Conservation (phyloP, 2,329 filamentous ascomycete species). For the Penicillium aurantiogriseum region DNA sequence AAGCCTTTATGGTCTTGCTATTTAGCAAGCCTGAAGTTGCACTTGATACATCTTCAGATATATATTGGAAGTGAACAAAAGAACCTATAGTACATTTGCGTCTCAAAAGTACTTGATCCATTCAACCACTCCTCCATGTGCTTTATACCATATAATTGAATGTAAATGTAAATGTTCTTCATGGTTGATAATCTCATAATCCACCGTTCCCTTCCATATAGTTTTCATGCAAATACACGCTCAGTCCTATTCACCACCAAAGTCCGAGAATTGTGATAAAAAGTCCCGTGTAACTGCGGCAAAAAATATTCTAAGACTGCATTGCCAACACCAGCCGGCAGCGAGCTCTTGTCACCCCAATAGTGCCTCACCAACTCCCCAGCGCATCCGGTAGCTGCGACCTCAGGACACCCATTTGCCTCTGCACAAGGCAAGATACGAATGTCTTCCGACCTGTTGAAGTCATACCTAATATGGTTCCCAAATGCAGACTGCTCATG, state of each 20-base stretch:
- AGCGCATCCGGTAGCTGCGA: conserved; percentile 11
- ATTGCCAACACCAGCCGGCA: conserved; percentile 10
- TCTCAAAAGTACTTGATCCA: not conserved
- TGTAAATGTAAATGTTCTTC: not conserved
- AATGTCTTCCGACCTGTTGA: conserved; percentile 15
- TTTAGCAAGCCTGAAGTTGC: not conserved
- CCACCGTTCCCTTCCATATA: too few species aligned
- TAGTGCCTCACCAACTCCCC: conserved; percentile 20
- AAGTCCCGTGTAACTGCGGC: conserved; percentile 11
- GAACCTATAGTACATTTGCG: not conserved
- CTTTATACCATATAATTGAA: not conserved
- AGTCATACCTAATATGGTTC: conserved; percentile 19
- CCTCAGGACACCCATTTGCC: conserved; percentile 20
- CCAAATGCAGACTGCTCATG: conserved; percentile 22
- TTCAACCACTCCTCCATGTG: not conserved
- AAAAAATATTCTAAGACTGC: conserved; percentile 15
- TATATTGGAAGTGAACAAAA: not conserved
- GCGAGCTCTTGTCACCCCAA: conserved; percentile 14
- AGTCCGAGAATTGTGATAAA: conserved; percentile 1
- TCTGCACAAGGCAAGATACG: conserved; percentile 15
- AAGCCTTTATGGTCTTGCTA: not conserved
- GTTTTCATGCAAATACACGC: not conserved
- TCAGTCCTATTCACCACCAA: conserved; percentile 2
- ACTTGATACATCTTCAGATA: too few species aligned
- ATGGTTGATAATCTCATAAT: not conserved